These are phyloP conservation scores for Sphenostylis stenocarpa DNA, from an alignment of 306 rosid genomes.

Conservation along the genomic window DNA sequence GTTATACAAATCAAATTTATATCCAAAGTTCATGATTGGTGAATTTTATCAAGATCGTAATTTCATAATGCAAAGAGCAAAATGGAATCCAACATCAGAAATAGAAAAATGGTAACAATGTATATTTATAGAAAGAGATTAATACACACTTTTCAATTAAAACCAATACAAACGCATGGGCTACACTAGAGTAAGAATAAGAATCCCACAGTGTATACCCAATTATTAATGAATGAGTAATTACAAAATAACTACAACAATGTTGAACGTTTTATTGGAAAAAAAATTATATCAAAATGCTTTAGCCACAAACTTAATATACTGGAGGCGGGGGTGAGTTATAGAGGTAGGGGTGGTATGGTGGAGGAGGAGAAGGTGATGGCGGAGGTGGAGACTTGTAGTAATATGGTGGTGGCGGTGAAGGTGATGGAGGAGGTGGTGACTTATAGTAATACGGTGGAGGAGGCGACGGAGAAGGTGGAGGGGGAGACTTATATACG, in stretches of 20 bases:
- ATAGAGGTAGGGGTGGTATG: not conserved
- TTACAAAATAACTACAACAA: not conserved
- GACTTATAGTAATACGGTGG: not conserved
- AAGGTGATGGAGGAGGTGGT: conserved; percentile 5
- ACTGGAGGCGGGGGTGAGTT: conserved; percentile 6
- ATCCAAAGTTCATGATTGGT: not conserved
- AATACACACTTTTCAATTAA: not conserved
- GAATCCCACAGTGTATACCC: not conserved
- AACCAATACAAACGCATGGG: not conserved
- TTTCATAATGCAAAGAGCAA: not conserved
- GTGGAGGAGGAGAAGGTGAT: conserved; percentile 5
- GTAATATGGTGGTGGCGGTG: conserved; percentile 1
- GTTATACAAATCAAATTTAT: too few relatives aligned
- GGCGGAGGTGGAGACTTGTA: conserved; percentile 7
- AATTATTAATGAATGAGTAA: not conserved
- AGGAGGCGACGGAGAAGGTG: not conserved
- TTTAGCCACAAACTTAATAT: not conserved
- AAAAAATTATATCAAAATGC: not conserved
- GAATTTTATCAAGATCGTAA: not conserved
- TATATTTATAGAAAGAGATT: not conserved
- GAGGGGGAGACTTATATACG: not conserved
- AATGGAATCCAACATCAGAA: not conserved
- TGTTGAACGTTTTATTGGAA: not conserved
- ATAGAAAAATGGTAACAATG: not conserved
- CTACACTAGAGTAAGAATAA: not conserved